A percentile compares a stretch with the other conserved stretches of the same genome.
Evolutionary conservation across 1,284 basidiomycete species (phyloP).

Genomic region (Ganoderma lucidum): DNA sequence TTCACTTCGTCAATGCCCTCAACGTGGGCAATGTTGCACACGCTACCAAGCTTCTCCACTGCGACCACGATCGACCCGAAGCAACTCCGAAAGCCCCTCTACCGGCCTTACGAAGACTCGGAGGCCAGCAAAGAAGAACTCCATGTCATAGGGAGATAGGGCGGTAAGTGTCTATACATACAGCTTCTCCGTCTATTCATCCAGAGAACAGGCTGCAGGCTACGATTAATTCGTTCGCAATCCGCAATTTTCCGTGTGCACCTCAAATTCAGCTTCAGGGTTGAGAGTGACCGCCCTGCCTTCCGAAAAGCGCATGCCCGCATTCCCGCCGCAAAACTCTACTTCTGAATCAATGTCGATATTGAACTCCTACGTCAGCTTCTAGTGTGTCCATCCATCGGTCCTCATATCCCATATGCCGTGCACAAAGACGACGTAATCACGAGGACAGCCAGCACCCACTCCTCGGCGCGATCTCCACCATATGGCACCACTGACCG

Average conservation of each 20-base stretch:
- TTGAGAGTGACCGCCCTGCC: neutral
- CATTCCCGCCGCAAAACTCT: neutral
- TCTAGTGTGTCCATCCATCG: neutral
- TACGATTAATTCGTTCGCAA: neutral
- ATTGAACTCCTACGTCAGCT: neutral
- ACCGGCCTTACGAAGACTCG: neutral
- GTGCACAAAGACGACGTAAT: neutral
- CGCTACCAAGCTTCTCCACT: neutral
- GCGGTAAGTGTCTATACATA: neutral
- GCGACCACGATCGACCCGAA: neutral
- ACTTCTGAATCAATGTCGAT: neutral
- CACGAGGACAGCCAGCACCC: neutral
- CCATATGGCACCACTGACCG: neutral
- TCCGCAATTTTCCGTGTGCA: neutral
- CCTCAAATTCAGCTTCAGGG: neutral
- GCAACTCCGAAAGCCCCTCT: neutral
- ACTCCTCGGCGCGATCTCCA: neutral
- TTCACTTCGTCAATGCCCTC: neutral
- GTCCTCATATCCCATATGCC: neutral
- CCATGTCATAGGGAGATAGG: constrained; percentile 4
- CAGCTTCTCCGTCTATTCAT: constrained; percentile 8
- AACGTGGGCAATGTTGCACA: neutral
- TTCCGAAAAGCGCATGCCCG: neutral
- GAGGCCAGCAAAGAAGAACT: neutral
- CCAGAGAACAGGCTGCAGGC: neutral